Evolutionary conservation across 257 asterid species (phyloP).

Genomic region (Solanum bulbocastanum): DNA sequence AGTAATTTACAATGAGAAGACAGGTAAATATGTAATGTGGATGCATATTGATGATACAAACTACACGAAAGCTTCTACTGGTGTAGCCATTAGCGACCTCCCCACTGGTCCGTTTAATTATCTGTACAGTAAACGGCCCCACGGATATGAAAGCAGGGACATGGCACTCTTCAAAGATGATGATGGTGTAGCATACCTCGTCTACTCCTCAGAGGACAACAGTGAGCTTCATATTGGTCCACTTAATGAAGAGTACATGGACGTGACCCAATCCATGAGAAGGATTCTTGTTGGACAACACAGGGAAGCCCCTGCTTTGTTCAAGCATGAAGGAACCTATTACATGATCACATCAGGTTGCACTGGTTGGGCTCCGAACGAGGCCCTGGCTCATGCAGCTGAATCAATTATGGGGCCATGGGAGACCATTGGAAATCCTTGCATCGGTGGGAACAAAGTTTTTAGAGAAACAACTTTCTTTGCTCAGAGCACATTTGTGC

Average conservation of each 20-base stretch:
- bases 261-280: slow-evolving; percentile 32
- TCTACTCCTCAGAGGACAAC: slow-evolving; percentile 86
- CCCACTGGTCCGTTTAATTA: slow-evolving; percentile 79
- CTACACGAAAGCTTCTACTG: slow-evolving; percentile 88
- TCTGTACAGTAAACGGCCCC: slow-evolving; percentile 78
- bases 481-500: slow-evolving; percentile 75
- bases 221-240: slow-evolving; percentile 87
- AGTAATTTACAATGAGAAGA: slow-evolving; percentile 74
- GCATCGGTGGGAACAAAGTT: slow-evolving; percentile 81
- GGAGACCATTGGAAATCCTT: slow-evolving; percentile 91
- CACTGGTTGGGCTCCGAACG: slow-evolving; percentile 96
- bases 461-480: slow-evolving; percentile 59
- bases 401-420: slow-evolving; percentile 91
- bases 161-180: slow-evolving; percentile 95
- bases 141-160: slow-evolving; percentile 87
- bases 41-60: slow-evolving; percentile 89
- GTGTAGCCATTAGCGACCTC: slow-evolving; percentile 59
- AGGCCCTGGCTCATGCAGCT: slow-evolving; percentile 87
- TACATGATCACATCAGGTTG: slow-evolving; percentile 99
- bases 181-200: slow-evolving; percentile 57
- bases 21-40: slow-evolving; percentile 82
- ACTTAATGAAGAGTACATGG: slow-evolving; percentile 47
- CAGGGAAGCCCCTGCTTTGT: slow-evolving; percentile 93
- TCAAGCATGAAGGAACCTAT: slow-evolving; percentile 68
- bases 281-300: slow-evolving; percentile 75